A percentile compares a stretch with the other conserved stretches of the same genome.
Conservation (phyloP, 352 stramenopile species). For the Elongisporangium undulatum region DNA sequence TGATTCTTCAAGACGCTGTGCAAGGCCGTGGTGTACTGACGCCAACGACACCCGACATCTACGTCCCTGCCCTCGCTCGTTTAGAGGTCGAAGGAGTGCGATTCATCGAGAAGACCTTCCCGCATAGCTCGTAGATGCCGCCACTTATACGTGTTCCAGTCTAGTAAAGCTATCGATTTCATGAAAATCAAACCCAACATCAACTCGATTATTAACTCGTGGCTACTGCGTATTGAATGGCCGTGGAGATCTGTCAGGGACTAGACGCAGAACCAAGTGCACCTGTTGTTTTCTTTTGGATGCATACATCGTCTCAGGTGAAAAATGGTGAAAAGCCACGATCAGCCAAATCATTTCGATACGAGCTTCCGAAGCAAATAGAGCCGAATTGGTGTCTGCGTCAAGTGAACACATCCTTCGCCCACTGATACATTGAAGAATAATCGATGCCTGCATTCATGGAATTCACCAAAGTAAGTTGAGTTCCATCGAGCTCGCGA, state of each 20-base stretch:
- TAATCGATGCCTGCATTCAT: too few species aligned
- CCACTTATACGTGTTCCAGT: conserved; percentile 1
- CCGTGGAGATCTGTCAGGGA: conserved; percentile 18
- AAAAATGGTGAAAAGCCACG: not conserved
- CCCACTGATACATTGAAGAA: too few species aligned
- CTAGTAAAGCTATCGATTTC: not conserved
- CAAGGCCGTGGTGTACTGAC: conserved; percentile 81
- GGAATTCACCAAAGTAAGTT: not conserved
- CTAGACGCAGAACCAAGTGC: conserved; percentile 52
- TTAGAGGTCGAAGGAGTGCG: conserved; percentile 85
- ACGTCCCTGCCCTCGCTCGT: conserved; percentile 74
- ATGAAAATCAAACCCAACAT: not conserved
- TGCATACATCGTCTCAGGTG: conserved; percentile 44
- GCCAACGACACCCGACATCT: conserved; percentile 89
- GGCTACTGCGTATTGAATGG: conserved; percentile 9
- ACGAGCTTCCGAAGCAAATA: too few species aligned
- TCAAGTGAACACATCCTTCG: too few species aligned
- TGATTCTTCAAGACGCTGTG: conserved; percentile 91
- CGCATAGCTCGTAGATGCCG: conserved; percentile 15
- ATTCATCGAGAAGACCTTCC: conserved; percentile 82
- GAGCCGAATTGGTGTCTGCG: too few species aligned
- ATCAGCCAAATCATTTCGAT: too few species aligned
- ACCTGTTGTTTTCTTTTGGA: conserved; percentile 75
- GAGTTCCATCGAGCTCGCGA: not conserved
- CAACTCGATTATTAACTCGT: not conserved